These are phyloP conservation scores for Phytopythium ostracodes DNA, from an alignment of 352 stramenopile genomes.

Conservation along the genomic window DNA sequence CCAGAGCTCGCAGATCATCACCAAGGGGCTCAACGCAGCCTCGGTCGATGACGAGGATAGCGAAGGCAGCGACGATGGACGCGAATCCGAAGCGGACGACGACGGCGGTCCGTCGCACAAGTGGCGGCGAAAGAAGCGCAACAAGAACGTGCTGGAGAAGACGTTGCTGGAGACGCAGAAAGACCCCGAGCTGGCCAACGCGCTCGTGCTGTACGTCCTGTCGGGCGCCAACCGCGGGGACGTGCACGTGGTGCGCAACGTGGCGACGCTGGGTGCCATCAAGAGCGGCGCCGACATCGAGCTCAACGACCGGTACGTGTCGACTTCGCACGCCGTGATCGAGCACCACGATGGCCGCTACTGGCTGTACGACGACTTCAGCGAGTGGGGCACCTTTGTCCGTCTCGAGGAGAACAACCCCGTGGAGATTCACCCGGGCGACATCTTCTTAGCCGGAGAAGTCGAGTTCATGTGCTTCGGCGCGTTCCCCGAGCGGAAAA, in stretches of 20 bases:
- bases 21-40: constrained; percentile 10
- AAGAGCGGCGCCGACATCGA: constrained; percentile 62
- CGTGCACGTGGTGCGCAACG: constrained; percentile 70
- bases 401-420: constrained; percentile 65
- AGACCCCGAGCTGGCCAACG: constrained; percentile 42
- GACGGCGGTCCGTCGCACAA: constrained; percentile 22
- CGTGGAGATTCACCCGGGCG: constrained; percentile 57
- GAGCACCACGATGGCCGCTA: constrained; percentile 67
- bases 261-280: constrained; percentile 47
- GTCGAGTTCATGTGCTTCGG: constrained; percentile 75
- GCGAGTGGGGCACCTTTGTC: constrained; percentile 72
- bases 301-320: constrained; percentile 67
- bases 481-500: constrained; percentile 55
- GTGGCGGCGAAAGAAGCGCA: constrained; percentile 76
- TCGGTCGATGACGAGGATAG: constrained; percentile 14
- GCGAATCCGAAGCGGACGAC: constrained; percentile 7
- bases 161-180: constrained; percentile 50
- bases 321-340: constrained; percentile 53
- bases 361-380: constrained; percentile 69
- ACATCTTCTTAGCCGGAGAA: constrained; percentile 66
- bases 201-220: constrained; percentile 77
- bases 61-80: constrained; percentile 12
- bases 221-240: constrained; percentile 68
- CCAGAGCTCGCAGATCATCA: constrained; percentile 33
- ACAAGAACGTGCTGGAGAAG: constrained; percentile 61